These are phyloP conservation scores for Aureobasidium sp. DNA, from an alignment of 2,329 filamentous ascomycete species.

Conservation along the genomic window DNA sequence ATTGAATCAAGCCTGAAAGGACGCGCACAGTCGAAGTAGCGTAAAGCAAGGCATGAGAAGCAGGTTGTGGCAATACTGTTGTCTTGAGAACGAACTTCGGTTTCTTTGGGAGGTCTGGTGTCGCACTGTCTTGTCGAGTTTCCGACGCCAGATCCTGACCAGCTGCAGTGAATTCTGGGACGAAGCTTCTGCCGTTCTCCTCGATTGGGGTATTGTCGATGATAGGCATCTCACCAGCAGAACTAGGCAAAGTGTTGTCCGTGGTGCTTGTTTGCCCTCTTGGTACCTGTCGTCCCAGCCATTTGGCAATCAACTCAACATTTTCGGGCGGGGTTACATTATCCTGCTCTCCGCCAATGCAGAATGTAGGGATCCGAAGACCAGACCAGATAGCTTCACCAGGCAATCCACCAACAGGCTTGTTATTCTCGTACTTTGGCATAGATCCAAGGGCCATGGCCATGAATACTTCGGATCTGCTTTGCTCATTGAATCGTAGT, in stretches of 20 bases:
- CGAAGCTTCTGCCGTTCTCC: background rate
- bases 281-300: constrained; percentile 20
- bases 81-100: constrained; percentile 51
- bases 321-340: constrained; percentile 65
- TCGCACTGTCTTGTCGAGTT: constrained; percentile 21
- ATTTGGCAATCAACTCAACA: constrained; percentile 57
- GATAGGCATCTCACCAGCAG: constrained; percentile 25
- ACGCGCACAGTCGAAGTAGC: constrained; percentile 66
- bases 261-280: background rate
- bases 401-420: constrained; percentile 57
- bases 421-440: constrained; percentile 50
- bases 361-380: constrained; percentile 64
- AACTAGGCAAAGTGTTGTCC: constrained; percentile 25
- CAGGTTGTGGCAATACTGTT: constrained; percentile 65
- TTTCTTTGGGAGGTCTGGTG: constrained; percentile 34
- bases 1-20: constrained; percentile 72
- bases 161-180: background rate
- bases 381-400: constrained; percentile 64
- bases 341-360: constrained; percentile 74
- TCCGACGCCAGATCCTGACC: background rate
- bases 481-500: constrained; percentile 72
- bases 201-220: constrained; percentile 4
- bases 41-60: constrained; percentile 79
- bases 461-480: constrained; percentile 72
- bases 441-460: constrained; percentile 70